These are phyloP conservation scores for Maudiozyma pseudohumilis DNA, from an alignment of 805 yeast species.

Conservation along the genomic window DNA sequence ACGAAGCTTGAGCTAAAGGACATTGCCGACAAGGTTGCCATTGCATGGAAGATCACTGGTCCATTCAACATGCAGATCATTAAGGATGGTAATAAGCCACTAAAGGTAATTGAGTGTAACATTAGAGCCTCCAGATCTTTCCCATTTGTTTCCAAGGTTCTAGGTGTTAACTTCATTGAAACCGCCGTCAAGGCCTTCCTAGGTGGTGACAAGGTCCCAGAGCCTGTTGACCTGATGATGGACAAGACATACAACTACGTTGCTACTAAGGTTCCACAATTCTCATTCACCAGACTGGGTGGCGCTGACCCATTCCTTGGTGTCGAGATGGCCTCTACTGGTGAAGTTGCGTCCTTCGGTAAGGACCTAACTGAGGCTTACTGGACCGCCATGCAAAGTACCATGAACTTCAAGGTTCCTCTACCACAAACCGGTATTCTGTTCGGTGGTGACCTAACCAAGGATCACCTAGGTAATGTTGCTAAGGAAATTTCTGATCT, in stretches of 20 bases:
- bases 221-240: conserved; percentile 73
- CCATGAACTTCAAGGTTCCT: conserved; percentile 95
- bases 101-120: conserved; percentile 97
- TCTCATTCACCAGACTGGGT: conserved; percentile 94
- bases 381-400: conserved; percentile 95
- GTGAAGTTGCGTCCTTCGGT: conserved; percentile 98
- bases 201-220: conserved; percentile 57
- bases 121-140: conserved; percentile 97
- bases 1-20: conserved; percentile 67
- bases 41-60: conserved; percentile 92
- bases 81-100: conserved; percentile 54
- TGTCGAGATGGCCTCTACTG: conserved; percentile 98
- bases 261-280: conserved; percentile 97
- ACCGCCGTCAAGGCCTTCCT: conserved; percentile 85
- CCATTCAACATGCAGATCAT: conserved; percentile 98
- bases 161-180: conserved; percentile 90
- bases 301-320: conserved; percentile 99
- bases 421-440: conserved; percentile 80
- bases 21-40: conserved; percentile 87
- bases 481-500: conserved; percentile 59
- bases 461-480: conserved; percentile 61
- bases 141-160: conserved; percentile 97
- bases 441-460: conserved; percentile 86
- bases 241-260: conserved; percentile 63
- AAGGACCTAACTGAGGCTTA: conserved; percentile 77